Base-by-base conservation (phyloP, 164 flowering plant genomes). In the Berberis vulgaris region DNA sequence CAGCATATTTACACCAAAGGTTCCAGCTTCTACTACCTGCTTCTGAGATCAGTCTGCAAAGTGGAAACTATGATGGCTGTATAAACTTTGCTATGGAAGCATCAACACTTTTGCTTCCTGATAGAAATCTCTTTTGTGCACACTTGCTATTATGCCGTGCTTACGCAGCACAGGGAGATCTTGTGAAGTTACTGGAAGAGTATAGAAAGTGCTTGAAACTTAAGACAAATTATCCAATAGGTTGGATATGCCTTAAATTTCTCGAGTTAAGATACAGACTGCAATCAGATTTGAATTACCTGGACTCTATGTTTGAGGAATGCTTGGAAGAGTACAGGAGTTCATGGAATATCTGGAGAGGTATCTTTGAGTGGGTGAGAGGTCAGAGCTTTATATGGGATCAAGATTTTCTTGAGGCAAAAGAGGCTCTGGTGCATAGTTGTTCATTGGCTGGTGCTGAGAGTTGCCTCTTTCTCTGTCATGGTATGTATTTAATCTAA, bases 11-110 rank as follows among this genome's bases (percentile, higher is more conserved):
- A 62, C 86, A 89, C 73, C 76, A 78, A 56, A 82, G 75, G 72
- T 87, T 88, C 64, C 96, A 84, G 75, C 86, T 90, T 75, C 82
- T 85, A 46, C 89, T 94, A 43, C 88, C 89, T 82, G 89, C 96
- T 69, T 87, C 97, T 69, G 98, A 94, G 73, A 76, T 84, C 60
- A 59, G 81, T 78, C 77, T 90, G 79, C 95, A 82, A 62, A 9
- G 64, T 55, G 76, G 86, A 49, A 77, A 86, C 71, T 65, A 45
- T 46, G 45, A 41, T 56, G 78, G 68, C 56, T 84, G 89, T 62
- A 72, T 82, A 47, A 68, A 56, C 46, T 72, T 71, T 81, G 96
- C 93, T 43, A 70, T 62, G 68, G 70, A 65, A 62, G 96, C 95
- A 67, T 79, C 78, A 38, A 41, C 43, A 7, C 75, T 86, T 60